Conservation (phyloP, 257 asterid genomes). For the Solanum dulcamara region DNA sequence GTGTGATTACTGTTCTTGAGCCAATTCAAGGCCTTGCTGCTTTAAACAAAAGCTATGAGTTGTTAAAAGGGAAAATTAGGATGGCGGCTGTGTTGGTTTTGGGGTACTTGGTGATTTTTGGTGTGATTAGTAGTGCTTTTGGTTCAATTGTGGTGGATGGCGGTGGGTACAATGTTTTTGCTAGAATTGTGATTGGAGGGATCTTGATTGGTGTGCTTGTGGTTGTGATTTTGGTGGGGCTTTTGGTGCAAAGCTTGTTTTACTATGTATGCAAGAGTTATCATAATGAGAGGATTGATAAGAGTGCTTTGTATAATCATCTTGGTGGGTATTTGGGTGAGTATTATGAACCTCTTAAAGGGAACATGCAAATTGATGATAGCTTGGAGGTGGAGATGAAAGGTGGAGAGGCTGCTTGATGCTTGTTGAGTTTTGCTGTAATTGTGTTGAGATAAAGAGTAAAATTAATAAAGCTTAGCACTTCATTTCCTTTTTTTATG, state of each 20-base stretch:
- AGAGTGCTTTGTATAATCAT: slow-evolving; percentile 73
- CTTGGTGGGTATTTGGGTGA: slow-evolving; percentile 96
- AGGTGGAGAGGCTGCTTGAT: neutral
- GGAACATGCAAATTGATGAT: slow-evolving; percentile 80
- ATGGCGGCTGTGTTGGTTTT: slow-evolving; percentile 54
- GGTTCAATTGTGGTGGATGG: slow-evolving; percentile 70
- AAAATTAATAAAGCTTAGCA: neutral
- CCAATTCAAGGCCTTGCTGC: slow-evolving; percentile 55
- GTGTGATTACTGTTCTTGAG: slow-evolving; percentile 82
- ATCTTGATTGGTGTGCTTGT: slow-evolving; percentile 76
- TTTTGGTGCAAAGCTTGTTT: slow-evolving; percentile 87
- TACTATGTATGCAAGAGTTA: slow-evolving; percentile 90
- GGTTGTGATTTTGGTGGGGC: slow-evolving; percentile 71
- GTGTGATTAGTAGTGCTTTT: slow-evolving; percentile 39
- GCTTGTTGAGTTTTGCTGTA: neutral
- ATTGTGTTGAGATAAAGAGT: neutral
- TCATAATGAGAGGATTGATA: slow-evolving; percentile 85
- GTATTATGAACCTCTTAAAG: slow-evolving; percentile 77
- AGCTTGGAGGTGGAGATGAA: neutral
- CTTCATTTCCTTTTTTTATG: neutral
- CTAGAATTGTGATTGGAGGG: slow-evolving; percentile 71
- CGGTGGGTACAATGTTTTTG: slow-evolving; percentile 38
- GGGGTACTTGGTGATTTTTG: slow-evolving; percentile 53
- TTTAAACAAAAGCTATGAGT: slow-evolving; percentile 52
- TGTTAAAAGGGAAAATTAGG: slow-evolving; percentile 43